Conservation (phyloP, 2,329 filamentous ascomycete genomes). For the Trichoderma sp. region DNA sequence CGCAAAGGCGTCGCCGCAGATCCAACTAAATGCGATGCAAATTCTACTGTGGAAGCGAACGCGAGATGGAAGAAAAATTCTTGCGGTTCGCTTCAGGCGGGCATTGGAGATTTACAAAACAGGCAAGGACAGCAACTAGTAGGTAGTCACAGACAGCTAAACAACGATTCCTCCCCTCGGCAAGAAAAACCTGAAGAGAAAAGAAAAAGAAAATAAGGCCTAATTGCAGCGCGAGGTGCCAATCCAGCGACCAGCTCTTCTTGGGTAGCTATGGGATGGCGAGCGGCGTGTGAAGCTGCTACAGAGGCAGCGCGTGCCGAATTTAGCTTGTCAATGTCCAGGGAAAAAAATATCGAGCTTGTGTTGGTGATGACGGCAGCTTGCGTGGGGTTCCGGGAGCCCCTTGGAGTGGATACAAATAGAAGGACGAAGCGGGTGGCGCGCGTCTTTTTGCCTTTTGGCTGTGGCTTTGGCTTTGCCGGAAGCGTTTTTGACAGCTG, state of each 20-base stretch:
- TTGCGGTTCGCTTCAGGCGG: slow-evolving; percentile 18
- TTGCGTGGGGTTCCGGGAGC: slow-evolving; percentile 21
- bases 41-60: slow-evolving; percentile 20
- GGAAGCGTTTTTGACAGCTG: neutral
- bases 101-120: slow-evolving; percentile 20
- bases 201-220: slow-evolving; percentile 16
- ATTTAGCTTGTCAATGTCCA: neutral
- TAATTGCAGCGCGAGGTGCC: slow-evolving; percentile 33
- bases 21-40: neutral
- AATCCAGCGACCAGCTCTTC: slow-evolving; percentile 33
- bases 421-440: slow-evolving; percentile 6
- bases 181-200: neutral
- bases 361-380: slow-evolving; percentile 21
- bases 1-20: slow-evolving; percentile 19
- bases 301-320: slow-evolving; percentile 15
- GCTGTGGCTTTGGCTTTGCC: neutral
- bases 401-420: slow-evolving; percentile 17
- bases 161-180: slow-evolving; percentile 3
- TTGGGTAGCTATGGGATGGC: slow-evolving; percentile 35
- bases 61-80: neutral
- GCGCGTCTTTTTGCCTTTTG: slow-evolving; percentile 5
- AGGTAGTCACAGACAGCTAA: slow-evolving; percentile 20
- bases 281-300: neutral
- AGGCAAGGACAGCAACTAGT: slow-evolving; percentile 9
- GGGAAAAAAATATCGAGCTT: slow-evolving; percentile 14